Conservation (phyloP, 2,329 filamentous ascomycete species). For the Elsinoe ampelina region DNA sequence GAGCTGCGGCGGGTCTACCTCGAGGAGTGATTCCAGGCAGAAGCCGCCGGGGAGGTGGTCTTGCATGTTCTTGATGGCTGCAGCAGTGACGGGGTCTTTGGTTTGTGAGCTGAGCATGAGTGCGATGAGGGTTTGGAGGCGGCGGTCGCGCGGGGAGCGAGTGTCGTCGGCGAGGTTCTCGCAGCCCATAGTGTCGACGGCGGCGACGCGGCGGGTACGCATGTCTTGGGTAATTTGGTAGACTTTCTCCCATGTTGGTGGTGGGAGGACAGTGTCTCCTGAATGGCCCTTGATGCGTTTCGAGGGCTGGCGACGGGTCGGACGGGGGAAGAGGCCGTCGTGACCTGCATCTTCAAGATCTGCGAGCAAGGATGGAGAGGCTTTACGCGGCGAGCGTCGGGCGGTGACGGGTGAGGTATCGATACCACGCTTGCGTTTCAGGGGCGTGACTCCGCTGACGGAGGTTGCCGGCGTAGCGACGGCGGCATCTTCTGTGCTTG, state of each 20-base stretch:
- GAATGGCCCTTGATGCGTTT: constrained; percentile 27
- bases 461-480: constrained; percentile 12
- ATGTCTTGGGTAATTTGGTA: constrained; percentile 72
- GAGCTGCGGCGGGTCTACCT: constrained; percentile 54
- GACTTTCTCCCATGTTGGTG: constrained; percentile 73
- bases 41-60: constrained; percentile 59
- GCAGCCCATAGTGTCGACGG: constrained; percentile 97
- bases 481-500: constrained; percentile 13
- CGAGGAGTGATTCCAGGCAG: constrained; percentile 68
- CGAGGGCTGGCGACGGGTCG: constrained; percentile 21
- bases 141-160: constrained; percentile 46
- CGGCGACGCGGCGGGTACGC: constrained; percentile 61
- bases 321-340: constrained; percentile 20
- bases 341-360: constrained; percentile 13
- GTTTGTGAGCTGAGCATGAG: constrained; percentile 91
- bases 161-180: constrained; percentile 58
- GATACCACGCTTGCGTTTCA: constrained; percentile 13
- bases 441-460: constrained; percentile 19
- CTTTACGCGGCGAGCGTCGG: constrained; percentile 24
- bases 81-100: constrained; percentile 82
- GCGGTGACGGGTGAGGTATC: constrained; percentile 9
- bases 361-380: constrained; percentile 19
- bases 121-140: constrained; percentile 78
- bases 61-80: constrained; percentile 70
- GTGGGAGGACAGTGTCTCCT: constrained; percentile 40